Conservation (phyloP, 768 basidiomycete species). For the Russula griseocarnosa region DNA sequence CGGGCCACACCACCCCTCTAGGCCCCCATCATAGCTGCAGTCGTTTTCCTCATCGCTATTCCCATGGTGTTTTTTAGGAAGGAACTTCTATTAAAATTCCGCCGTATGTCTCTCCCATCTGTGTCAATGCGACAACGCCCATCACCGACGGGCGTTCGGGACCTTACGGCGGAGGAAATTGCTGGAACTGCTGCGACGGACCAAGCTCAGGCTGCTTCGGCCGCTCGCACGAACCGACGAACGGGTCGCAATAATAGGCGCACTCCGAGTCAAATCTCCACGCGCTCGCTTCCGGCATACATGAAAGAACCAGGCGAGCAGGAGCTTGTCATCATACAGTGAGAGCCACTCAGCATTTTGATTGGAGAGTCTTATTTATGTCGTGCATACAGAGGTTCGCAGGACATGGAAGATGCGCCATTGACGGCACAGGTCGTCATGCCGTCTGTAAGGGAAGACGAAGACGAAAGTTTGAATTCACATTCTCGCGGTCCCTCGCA, state of each 20-base stretch:
- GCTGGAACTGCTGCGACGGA: conserved; percentile 19
- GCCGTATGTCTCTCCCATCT: not conserved
- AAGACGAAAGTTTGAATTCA: conserved; percentile 23
- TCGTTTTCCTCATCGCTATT: conserved; percentile 11
- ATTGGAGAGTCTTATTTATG: conserved; percentile 3
- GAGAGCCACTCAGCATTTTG: conserved; percentile 19
- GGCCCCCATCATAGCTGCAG: conserved; percentile 22
- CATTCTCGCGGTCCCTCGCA: conserved; percentile 25
- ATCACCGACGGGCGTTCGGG: conserved; percentile 9
- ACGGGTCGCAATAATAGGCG: conserved; percentile 47
- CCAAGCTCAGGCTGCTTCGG: conserved; percentile 6
- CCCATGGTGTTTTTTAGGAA: conserved; percentile 12
- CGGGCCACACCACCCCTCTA: conserved; percentile 1
- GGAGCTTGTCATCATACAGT: conserved; percentile 68
- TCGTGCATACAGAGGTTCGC: conserved; percentile 41
- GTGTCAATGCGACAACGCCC: not conserved
- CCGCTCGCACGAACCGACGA: conserved; percentile 22
- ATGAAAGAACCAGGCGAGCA: conserved; percentile 82
- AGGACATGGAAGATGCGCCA: conserved; percentile 52
- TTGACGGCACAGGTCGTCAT: conserved; percentile 41
- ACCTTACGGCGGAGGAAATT: conserved; percentile 27
- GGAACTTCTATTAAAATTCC: not conserved
- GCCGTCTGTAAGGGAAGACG: conserved; percentile 33
- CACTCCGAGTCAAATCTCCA: conserved; percentile 79
- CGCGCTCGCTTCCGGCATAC: conserved; percentile 70